These are phyloP conservation scores for Podaxis sp. DNA, from an alignment of 768 basidiomycete genomes.

Conservation along the genomic window DNA sequence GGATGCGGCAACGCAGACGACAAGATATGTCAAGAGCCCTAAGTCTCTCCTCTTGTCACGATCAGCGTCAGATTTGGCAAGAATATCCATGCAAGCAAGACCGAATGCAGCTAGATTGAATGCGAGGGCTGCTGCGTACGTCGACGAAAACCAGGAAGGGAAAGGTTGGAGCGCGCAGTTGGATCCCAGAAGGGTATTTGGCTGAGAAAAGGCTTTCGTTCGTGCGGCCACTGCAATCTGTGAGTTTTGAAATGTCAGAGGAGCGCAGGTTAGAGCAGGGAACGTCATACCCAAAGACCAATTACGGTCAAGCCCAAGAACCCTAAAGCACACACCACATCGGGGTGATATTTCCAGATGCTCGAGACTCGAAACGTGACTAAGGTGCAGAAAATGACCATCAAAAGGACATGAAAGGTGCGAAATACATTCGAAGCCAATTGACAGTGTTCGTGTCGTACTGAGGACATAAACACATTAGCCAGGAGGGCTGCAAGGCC, in stretches of 20 bases:
- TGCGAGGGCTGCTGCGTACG: slow-evolving; percentile 23
- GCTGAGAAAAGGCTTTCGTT: slow-evolving; percentile 25
- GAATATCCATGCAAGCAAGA: background rate
- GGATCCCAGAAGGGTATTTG: slow-evolving; percentile 29
- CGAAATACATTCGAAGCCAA: slow-evolving; percentile 29
- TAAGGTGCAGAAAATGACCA: slow-evolving; percentile 31
- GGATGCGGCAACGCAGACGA: slow-evolving; percentile 26
- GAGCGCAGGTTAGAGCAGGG: background rate
- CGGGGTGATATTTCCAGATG: slow-evolving; percentile 30
- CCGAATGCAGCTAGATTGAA: slow-evolving; percentile 6
- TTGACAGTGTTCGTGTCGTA: slow-evolving; percentile 30
- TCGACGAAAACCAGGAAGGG: slow-evolving; percentile 32
- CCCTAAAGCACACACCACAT: slow-evolving; percentile 22
- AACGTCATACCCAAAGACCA: slow-evolving; percentile 29
- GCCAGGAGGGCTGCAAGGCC: slow-evolving; percentile 29
- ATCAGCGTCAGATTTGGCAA: background rate
- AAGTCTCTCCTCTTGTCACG: background rate
- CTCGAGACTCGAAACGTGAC: slow-evolving; percentile 33
- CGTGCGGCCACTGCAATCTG: slow-evolving; percentile 34
- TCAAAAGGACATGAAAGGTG: slow-evolving; percentile 28
- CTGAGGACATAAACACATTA: slow-evolving; percentile 27
- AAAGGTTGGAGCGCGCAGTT: slow-evolving; percentile 34
- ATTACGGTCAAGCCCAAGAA: slow-evolving; percentile 25
- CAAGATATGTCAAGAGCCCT: background rate
- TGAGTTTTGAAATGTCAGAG: background rate